Evolutionary conservation across 2,329 filamentous ascomycete genomes (phyloP).

Genomic region (Graphilbum fragrans): DNA sequence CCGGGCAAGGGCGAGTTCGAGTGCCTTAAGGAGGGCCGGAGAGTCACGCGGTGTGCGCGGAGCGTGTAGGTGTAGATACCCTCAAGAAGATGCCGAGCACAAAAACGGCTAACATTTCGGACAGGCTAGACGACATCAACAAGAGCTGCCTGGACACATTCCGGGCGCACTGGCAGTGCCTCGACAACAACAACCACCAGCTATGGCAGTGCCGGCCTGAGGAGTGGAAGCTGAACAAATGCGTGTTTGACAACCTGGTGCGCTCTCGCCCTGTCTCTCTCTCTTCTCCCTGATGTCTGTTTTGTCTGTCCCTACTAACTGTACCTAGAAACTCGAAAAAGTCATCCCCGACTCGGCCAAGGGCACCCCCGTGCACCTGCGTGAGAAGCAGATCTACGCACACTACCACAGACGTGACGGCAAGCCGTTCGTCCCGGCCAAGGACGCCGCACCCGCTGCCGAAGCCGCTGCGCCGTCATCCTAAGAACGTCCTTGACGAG

Average conservation of each 20-base stretch:
- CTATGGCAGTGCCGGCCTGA: constrained; percentile 85
- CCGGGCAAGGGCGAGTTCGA: constrained; percentile 84
- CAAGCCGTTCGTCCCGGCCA: constrained; percentile 17
- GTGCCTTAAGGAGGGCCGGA: constrained; percentile 90
- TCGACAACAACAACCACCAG: constrained; percentile 97
- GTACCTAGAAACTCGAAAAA: constrained; percentile 63
- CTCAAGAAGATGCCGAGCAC: not conserved
- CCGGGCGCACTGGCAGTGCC: constrained; percentile 84
- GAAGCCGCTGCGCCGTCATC: constrained; percentile 11
- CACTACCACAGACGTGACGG: constrained; percentile 22
- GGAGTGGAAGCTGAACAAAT: constrained; percentile 87
- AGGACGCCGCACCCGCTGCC: constrained; percentile 8
- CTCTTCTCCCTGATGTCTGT: not conserved
- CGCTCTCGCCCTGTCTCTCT: constrained; percentile 2
- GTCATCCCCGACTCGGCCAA: constrained; percentile 62
- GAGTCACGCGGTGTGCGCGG: constrained; percentile 90
- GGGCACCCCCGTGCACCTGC: constrained; percentile 62
- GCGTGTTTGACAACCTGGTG: constrained; percentile 91
- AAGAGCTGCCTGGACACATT: constrained; percentile 87
- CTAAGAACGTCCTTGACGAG: no score
- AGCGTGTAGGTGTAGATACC: constrained; percentile 70
- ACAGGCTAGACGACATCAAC: constrained; percentile 93
- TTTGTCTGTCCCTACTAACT: not conserved
- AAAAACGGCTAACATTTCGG: not conserved
- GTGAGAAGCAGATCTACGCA: constrained; percentile 50